Percentiles rank a stretch among this genome's conserved stretches.
Evolutionary conservation across 106 monocot species (phyloP).

Genomic region (Iris macrosiphon): DNA sequence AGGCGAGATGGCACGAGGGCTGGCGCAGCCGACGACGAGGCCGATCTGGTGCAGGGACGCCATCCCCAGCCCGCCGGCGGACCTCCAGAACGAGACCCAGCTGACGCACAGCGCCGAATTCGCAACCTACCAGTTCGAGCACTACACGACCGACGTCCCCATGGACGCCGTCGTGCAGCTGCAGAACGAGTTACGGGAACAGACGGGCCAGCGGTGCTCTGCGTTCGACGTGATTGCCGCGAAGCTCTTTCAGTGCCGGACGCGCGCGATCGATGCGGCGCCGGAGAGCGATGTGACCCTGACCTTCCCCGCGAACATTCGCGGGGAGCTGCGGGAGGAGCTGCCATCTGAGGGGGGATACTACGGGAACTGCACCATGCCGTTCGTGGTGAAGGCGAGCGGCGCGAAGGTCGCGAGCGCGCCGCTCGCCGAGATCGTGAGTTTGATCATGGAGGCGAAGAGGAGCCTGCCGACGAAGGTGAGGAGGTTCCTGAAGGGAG

Average conservation of each 20-base stretch:
- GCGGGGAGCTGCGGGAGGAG: constrained; percentile 22
- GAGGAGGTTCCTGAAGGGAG: constrained; percentile 3
- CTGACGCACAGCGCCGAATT: too few species aligned
- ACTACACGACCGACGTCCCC: constrained; percentile 13
- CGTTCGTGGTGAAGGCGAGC: neutral
- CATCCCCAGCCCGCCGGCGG: constrained; percentile 21
- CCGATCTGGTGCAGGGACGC: constrained; percentile 22
- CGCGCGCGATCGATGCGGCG: constrained; percentile 7
- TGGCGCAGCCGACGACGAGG: constrained; percentile 10
- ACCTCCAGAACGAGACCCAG: constrained; percentile 15
- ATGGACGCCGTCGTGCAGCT: constrained; percentile 8
- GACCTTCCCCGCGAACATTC: constrained; percentile 23
- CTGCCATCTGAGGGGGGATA: constrained; percentile 12
- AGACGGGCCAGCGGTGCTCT: constrained; percentile 12
- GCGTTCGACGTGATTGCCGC: constrained; percentile 17
- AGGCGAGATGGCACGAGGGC: constrained; percentile 23
- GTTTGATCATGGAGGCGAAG: constrained; percentile 28
- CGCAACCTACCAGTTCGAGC: too few species aligned
- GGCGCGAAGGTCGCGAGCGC: constrained; percentile 1
- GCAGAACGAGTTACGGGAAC: constrained; percentile 17
- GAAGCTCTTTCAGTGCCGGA: constrained; percentile 25
- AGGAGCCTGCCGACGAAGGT: constrained; percentile 6
- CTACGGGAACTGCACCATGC: constrained; percentile 32
- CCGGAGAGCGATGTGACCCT: constrained; percentile 6
- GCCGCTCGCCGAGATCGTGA: constrained; percentile 12